These are phyloP conservation scores for Paraglomus brasilianum DNA, from an alignment of 192 early-diverging fungal genomes.

Conservation along the genomic window DNA sequence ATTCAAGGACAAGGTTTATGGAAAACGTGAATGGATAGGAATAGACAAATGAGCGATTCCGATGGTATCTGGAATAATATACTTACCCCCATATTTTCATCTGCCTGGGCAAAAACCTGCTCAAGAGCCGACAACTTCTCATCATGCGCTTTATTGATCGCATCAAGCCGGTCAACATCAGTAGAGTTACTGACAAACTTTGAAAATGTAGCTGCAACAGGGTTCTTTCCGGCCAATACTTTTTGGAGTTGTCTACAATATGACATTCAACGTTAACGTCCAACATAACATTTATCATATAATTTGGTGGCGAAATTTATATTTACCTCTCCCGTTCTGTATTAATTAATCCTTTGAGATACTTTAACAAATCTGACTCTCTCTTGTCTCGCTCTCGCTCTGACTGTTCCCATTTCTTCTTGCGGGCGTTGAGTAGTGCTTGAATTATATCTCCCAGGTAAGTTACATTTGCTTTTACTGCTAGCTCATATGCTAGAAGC, in stretches of 20 bases:
- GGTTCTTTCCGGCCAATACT: slow-evolving; percentile 9
- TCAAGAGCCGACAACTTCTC: slow-evolving; percentile 39
- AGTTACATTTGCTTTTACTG: slow-evolving; percentile 54
- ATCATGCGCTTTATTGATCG: slow-evolving; percentile 39
- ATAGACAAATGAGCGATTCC: neutral
- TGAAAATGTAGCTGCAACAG: slow-evolving; percentile 5
- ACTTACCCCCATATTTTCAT: slow-evolving; percentile 37
- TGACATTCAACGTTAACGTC: slow-evolving; percentile 28
- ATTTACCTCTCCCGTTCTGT: slow-evolving; percentile 53
- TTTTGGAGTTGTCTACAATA: slow-evolving; percentile 32
- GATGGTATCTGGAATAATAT: slow-evolving; percentile 1
- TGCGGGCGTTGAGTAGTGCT: slow-evolving; percentile 61
- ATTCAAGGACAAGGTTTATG: neutral
- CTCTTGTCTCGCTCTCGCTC: slow-evolving; percentile 54
- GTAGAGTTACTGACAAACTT: neutral
- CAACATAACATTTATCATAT: slow-evolving; percentile 25
- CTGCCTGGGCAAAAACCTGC: slow-evolving; percentile 52
- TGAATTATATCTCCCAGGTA: slow-evolving; percentile 64
- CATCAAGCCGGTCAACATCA: neutral
- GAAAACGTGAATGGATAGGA: neutral
- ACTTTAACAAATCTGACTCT: slow-evolving; percentile 61
- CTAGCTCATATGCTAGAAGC: slow-evolving; percentile 57
- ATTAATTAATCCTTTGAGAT: slow-evolving; percentile 61
- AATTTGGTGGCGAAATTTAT: slow-evolving; percentile 28
- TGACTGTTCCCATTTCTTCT: slow-evolving; percentile 66